A percentile compares a stretch with the other conserved stretches of the same genome.
Conservation (phyloP, 345 rosid genomes). For the Sonneratia alba region DNA sequence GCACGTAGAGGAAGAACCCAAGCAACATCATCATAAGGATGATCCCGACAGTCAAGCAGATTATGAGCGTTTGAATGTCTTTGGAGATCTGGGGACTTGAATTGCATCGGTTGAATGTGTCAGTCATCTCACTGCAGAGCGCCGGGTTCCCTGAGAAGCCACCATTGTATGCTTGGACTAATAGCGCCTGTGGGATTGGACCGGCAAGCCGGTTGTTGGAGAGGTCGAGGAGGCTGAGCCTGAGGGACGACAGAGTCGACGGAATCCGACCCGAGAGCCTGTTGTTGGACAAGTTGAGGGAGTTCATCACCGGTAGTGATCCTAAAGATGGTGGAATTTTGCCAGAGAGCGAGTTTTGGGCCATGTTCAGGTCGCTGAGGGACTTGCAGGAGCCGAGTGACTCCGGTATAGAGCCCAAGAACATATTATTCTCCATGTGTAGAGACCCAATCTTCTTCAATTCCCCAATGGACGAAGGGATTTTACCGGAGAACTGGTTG, state of each 20-base stretch:
- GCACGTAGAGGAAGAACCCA: slow-evolving; percentile 38
- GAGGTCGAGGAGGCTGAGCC: slow-evolving; percentile 73
- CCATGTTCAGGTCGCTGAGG: slow-evolving; percentile 56
- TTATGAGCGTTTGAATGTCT: slow-evolving; percentile 29
- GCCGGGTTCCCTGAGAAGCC: slow-evolving; percentile 67
- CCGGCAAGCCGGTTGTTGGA: slow-evolving; percentile 56
- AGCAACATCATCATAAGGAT: slow-evolving; percentile 36
- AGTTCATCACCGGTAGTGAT: slow-evolving; percentile 51
- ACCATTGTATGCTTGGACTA: slow-evolving; percentile 50
- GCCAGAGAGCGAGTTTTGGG: slow-evolving; percentile 55
- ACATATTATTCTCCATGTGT: slow-evolving; percentile 27
- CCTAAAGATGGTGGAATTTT: slow-evolving; percentile 61
- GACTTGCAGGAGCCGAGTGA: slow-evolving; percentile 48
- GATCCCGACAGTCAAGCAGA: slow-evolving; percentile 42
- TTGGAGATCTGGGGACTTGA: slow-evolving; percentile 26
- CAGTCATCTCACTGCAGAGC: slow-evolving; percentile 45
- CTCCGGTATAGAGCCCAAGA: slow-evolving; percentile 51
- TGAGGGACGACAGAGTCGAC: slow-evolving; percentile 47
- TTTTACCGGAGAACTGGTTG: slow-evolving; percentile 54
- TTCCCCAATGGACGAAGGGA: slow-evolving; percentile 45
- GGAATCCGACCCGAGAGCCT: slow-evolving; percentile 63
- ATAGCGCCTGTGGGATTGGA: slow-evolving; percentile 51
- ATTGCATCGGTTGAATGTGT: slow-evolving; percentile 42
- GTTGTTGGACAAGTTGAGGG: slow-evolving; percentile 61
- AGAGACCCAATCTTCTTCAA: slow-evolving; percentile 48